Base-by-base conservation (phyloP, 768 basidiomycete species). In the Sporobolomyces phaffii region DNA sequence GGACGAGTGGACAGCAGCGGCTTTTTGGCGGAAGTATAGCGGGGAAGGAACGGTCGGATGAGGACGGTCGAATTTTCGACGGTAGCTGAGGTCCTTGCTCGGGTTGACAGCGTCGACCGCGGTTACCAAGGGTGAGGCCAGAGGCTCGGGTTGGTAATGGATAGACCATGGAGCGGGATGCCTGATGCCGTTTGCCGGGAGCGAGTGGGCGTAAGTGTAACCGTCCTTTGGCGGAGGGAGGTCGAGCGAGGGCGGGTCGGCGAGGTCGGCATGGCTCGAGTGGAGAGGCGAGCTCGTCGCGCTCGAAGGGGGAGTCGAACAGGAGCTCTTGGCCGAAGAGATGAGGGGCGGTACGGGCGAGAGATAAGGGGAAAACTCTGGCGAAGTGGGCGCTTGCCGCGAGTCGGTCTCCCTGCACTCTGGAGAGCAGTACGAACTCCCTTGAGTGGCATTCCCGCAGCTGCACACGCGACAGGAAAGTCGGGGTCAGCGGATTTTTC, bases 21-120 rank as follows among this genome's bases (percentile, higher is more conserved):
- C 69, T 18, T 62, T 65, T 26, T 70, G 69, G 10, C 69, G 64
- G 40, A 70, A 70, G 61, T 70, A 70, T 44, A 70, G 61, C 1
- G 69, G 69, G 9, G 69, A 65, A 5, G 69, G 69, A 29, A 70
- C 50, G 28, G 60, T 61, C 14, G 64, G 50, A 5, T 59, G 56
- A 1, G 64, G 61, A 4, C 38, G 36, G 33, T 50, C 60, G 18
- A 58, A 15, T 33, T 49, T 62, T 26, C 69, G 64, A 1, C 69
- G 64, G 51, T 65, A 70, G 9, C n/a, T 53, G 44, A 70, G 49
- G 31, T 65, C 60, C 20, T 26, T 17, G 26, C 33, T 52, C 7
- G 7, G 13, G 11, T 18, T 14, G 3, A 20, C 33, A 10, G 31
- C 33, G 5, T 64, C 67, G 45, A 28, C 13, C 0, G 67, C 24